Evolutionary conservation across 2,329 filamentous ascomycete genomes (phyloP), one percentile per base, ranked within the genome.

Genomic region (Curvularia eragrostidis): DNA sequence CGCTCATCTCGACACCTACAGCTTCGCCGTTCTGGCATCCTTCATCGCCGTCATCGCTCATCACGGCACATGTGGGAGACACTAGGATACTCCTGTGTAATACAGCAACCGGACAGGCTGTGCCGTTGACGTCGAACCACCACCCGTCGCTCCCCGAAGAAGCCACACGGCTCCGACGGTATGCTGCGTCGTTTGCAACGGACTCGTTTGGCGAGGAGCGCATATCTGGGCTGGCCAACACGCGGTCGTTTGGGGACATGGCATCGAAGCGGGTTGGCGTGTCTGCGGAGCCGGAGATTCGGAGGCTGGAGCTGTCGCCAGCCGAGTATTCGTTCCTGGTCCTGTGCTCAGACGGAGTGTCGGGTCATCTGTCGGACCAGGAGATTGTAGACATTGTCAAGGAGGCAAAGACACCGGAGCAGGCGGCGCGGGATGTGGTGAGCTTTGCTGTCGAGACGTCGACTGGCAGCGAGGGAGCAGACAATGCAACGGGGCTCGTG

Each of bases 201-300:
- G 95, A 99, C 78, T 96, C 91, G 32, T 99, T 99, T 75, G 95
- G 95, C 72, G 95, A 99, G 79, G 93, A 98, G 78, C 92, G 95
- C 66, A 95, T 99, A 77, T 89, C 89, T 13, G 94, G 95, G 0
- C 84, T 99, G 0, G 95, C 95, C 66, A 99, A 99, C 79, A 96
- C 91, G 30, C 90, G 95, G 28, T 85, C 95, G 3, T 98, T 99
- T 74, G 95, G 95, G 24, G 95, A 99, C 79, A 92, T 97, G 79
- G 85, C 85, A 32, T 91, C 88, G 56, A 99, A 99, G 79, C 90
- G 94, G 52, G 89, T 98, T 51, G 95, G 95, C 26, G 94, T 99
- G 12, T 93, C 90, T 3, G 95, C 95, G 1, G 95, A 99, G 77
- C 95, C 95, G 0, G 93, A 98, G 72, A 87, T 97, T 59, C 87